Base-by-base conservation (phyloP, 805 yeast species). In the Cyberlindnera xishuangbannaensis region DNA sequence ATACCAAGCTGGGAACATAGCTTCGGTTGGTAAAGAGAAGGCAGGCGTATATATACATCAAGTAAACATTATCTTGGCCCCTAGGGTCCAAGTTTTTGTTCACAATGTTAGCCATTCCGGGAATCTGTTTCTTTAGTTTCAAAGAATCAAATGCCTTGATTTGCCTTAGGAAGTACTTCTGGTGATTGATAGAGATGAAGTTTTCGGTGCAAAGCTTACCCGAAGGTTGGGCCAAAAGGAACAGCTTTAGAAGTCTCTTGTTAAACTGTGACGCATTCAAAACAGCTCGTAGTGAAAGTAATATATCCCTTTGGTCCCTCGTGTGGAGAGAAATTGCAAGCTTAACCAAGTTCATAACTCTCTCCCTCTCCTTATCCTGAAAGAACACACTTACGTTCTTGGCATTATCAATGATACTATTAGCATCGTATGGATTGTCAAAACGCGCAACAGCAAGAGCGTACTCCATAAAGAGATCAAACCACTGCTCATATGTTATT, bases 161-260 rank as follows among this genome's bases (percentile, higher is more conserved):
- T 47, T 88, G 97, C 45, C 98, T 75, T 40, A 92, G 61, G 42
- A 90, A 78, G 53, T 78, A 90, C 55, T 92, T 92, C 49, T 90
- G 97, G 51, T 85, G 90, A 41, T 85, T 83, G 22, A 85, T 77
- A 30, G 82, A 78, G 31, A 84, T 78, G 50, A 81, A 75, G 13
- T 72, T 65, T 11, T 75, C 80, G 47, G 73, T 61, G 1, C 83
- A 72, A 6, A 61, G 61, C 18, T 65, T 62, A 0, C 90, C 87
- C 0, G 82, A 68, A 1, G 80, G 62, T 39, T 83, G 74, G 28
- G 82, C 67, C 28, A 81, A 73, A 51, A 82, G 57, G 53, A 86
- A 85, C 16, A 85, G 55, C 39, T 77, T 75, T 40, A 77, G 65
- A 0, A 78, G 69, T 35, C 76, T 75, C 28, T 84, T 77, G 21